Conservation (phyloP, 305 asterid genomes). For the Ilex paraguariensis region DNA sequence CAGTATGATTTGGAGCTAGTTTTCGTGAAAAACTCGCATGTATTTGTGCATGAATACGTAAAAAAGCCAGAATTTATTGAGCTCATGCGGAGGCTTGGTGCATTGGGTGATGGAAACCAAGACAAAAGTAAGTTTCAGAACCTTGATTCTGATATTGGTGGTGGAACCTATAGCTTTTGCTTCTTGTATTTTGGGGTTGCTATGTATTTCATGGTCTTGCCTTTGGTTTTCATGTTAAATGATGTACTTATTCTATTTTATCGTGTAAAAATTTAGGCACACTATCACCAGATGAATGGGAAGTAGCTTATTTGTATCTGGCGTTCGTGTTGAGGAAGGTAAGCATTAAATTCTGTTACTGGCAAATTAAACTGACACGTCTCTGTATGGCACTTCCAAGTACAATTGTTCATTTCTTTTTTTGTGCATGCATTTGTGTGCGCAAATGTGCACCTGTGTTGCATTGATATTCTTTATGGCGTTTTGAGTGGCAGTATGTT, state of each 20-base stretch:
- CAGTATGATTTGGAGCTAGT: constrained; percentile 91
- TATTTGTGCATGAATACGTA: constrained; percentile 85
- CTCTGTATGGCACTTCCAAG: not conserved
- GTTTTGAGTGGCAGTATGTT: not conserved
- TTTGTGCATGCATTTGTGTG: not conserved
- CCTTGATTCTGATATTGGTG: not conserved
- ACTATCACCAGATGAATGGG: constrained; percentile 94
- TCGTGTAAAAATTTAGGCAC: constrained; percentile 44
- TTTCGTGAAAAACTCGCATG: constrained; percentile 75
- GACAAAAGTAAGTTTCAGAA: constrained; percentile 56
- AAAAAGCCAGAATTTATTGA: constrained; percentile 83
- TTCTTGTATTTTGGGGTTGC: not conserved
- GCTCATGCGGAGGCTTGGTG: constrained; percentile 97
- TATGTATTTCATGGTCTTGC: not conserved
- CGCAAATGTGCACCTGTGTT: not conserved
- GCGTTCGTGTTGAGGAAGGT: constrained; percentile 84
- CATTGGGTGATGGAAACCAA: constrained; percentile 89
- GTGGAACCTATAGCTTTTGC: not conserved
- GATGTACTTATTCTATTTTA: not conserved
- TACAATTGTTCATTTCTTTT: not conserved
- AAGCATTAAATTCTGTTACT: not conserved
- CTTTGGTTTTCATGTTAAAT: not conserved
- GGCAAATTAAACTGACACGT: not conserved
- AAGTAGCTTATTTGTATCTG: constrained; percentile 82
- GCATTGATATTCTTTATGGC: not conserved